Conservation (phyloP, 1,284 basidiomycete genomes). For the Cutaneotrichosporon cavernicola region DNA sequence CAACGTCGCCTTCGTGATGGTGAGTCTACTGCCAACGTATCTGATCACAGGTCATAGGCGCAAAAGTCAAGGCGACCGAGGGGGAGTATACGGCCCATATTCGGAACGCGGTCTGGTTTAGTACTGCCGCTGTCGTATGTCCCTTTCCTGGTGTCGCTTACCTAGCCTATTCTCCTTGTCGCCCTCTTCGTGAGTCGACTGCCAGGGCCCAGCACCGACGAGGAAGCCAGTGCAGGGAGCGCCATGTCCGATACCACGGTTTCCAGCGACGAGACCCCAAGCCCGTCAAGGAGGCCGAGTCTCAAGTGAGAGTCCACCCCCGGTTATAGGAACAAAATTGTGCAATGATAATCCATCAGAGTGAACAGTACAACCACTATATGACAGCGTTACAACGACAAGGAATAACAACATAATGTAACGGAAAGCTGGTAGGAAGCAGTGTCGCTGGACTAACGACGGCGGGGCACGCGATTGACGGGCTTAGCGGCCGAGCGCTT, state of each 20-base stretch:
- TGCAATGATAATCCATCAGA: neutral
- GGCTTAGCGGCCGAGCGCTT: neutral
- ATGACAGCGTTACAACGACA: neutral
- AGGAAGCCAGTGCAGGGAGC: neutral
- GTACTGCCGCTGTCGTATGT: slow-evolving; percentile 39
- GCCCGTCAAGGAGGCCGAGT: too few species aligned
- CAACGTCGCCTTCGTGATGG: slow-evolving; percentile 37
- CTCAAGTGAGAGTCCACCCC: neutral
- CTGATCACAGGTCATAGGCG: slow-evolving; percentile 28
- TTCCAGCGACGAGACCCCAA: neutral
- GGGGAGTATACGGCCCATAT: slow-evolving; percentile 32
- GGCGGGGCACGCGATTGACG: neutral
- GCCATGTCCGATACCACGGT: neutral
- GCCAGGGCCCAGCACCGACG: neutral
- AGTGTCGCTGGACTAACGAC: neutral
- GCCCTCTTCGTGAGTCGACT: neutral
- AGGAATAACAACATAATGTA: neutral
- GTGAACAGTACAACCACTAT: neutral
- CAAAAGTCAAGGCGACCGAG: slow-evolving; percentile 30
- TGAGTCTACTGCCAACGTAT: slow-evolving; percentile 10
- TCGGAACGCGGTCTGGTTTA: slow-evolving; percentile 46
- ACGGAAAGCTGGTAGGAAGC: neutral
- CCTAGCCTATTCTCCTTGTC: neutral
- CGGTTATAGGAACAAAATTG: neutral
- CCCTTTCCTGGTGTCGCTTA: slow-evolving; percentile 15